Conservation (phyloP, 1,284 basidiomycete genomes). For the Apiotrichum mycotoxinovorans region DNA sequence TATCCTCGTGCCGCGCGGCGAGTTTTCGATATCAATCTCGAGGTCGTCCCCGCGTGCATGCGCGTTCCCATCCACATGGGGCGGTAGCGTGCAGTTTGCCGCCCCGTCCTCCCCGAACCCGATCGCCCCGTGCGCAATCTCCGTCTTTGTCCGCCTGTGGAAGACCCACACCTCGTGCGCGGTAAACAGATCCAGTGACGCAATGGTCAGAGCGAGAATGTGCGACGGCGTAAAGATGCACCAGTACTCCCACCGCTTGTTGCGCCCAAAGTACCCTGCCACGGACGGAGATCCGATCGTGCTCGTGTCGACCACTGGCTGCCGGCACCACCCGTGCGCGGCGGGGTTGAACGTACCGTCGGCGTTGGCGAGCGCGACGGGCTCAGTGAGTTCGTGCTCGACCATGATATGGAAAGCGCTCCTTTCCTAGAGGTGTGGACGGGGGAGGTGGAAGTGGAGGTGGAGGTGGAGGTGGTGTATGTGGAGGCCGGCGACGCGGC, state of each 20-base stretch:
- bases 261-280: background rate
- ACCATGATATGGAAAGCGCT: background rate
- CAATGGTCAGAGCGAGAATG: conserved; percentile 7
- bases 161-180: conserved; percentile 1
- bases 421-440: background rate
- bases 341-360: conserved; percentile 13
- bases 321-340: conserved; percentile 15
- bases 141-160: background rate
- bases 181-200: conserved; percentile 8
- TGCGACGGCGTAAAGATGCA: conserved; percentile 15
- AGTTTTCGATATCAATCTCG: conserved; percentile 8
- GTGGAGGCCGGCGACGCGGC: too few relatives aligned
- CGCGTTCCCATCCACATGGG: conserved; percentile 5
- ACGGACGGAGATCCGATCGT: conserved; percentile 2
- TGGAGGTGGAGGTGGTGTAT: background rate
- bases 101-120: background rate
- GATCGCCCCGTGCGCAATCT: background rate
- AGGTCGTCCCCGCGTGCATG: conserved; percentile 1
- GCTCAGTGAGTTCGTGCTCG: conserved; percentile 11
- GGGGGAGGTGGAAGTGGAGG: background rate
- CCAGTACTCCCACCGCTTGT: conserved; percentile 23
- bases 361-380: conserved; percentile 5
- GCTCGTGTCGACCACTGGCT: conserved; percentile 8
- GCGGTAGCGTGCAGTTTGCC: background rate
- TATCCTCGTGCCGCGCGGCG: conserved; percentile 8